Base-by-base conservation (phyloP, 192 early-diverging fungal genomes). In the Oehlia diaphana region DNA sequence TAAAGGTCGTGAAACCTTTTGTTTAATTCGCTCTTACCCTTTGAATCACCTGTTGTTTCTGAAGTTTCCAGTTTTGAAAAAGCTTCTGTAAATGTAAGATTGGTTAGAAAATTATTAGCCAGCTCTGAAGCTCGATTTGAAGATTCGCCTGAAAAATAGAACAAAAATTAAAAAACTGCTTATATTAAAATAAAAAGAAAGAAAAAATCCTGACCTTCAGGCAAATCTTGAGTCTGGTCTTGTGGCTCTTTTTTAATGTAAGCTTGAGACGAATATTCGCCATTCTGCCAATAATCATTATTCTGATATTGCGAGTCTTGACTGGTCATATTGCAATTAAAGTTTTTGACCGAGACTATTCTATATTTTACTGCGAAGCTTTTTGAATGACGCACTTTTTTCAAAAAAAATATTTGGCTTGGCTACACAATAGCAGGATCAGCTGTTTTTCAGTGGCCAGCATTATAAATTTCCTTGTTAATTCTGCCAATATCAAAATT, bases 31-130 rank as follows among this genome's bases (percentile, higher is more conserved):
- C 44, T 28, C 47, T 72, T 50, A 47, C 28, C 47, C 47, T 50
- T 50, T 50, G 28, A 58, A 28, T 50, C 28, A 65, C 64, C 64
- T 12, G 12, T 13, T 65, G n/a, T 23, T 28, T 65, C 64, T 6
- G 19, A 4, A 49, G 19, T 72, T 72, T 26, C 44, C 26, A 9
- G 19, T 39, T 72, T 26, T 39, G 8, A 19, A 50, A 49, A 49
- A 39, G n/a, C 16, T 4, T 58, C 53, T 21, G 53, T 19, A 19
- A 58, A 21, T 58, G 1, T 58, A 4, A 74, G 73, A 8, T 50
- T 62, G 3, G 74, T 64, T 31, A 76, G 47, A 64, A 76, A 76
- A 76, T 64, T 64, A n/a, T 16, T 42, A n/a, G 74, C 74, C 19
- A 76, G 16, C 9, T 64, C 61, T 64, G 74, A 76, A 2, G 62